Percentiles rank a stretch among this genome's conserved stretches.
These are phyloP conservation scores for Corymbia maculata DNA, from an alignment of 345 rosid species.

Conservation along the genomic window DNA sequence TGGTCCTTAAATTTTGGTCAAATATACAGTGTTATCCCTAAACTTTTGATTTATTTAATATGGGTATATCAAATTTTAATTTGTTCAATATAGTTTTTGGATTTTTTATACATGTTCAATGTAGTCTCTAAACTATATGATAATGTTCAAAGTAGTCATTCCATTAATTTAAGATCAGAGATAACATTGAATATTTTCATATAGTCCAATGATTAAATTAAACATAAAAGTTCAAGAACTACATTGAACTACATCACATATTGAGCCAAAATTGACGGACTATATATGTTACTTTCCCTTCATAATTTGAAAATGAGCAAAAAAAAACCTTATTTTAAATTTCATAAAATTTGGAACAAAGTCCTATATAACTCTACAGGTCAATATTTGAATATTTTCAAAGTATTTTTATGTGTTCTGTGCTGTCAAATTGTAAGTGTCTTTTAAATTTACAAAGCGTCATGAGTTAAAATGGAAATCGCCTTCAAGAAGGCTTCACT, in stretches of 20 bases:
- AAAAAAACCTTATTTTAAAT: background rate
- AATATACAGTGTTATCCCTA: accelerated
- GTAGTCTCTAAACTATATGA: too few species aligned
- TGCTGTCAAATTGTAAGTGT: background rate
- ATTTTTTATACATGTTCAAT: too few species aligned
- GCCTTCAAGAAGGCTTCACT: background rate
- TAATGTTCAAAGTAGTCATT: too few species aligned
- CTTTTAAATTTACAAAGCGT: background rate
- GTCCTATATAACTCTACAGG: background rate
- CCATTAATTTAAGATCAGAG: background rate
- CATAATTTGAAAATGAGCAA: background rate
- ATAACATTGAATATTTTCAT: too few species aligned
- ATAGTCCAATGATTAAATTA: too few species aligned
- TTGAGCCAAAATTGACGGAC: accelerated
- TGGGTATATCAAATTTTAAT: too few species aligned
- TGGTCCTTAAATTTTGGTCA: too few species aligned
- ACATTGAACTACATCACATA: too few species aligned
- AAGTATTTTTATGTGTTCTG: background rate
- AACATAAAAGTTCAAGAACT: too few species aligned
- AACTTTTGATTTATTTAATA: too few species aligned
- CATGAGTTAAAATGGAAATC: background rate
- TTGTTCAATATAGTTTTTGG: too few species aligned
- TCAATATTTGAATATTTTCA: background rate
- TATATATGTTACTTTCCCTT: background rate
- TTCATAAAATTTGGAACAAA: background rate